Percentiles rank a stretch among this genome's conserved stretches.
These are phyloP conservation scores for Ceratopteris richardii DNA, from an alignment of 75 land plant genomes.

Conservation along the genomic window DNA sequence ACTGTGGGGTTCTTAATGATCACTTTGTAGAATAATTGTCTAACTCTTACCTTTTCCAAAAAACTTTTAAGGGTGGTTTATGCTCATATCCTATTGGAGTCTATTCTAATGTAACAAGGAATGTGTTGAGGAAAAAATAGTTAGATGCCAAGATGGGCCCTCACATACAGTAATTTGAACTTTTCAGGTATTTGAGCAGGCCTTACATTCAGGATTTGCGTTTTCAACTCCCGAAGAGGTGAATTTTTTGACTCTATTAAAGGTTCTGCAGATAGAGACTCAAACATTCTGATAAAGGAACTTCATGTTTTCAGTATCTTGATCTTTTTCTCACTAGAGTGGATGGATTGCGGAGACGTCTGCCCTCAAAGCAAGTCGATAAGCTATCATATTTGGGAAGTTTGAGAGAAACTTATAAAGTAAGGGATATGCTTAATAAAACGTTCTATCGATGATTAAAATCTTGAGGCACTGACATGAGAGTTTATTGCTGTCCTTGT, in stretches of 20 bases:
- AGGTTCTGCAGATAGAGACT: not conserved
- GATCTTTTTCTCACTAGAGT: constrained; percentile 76
- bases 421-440: constrained; percentile 30
- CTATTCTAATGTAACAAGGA: too few relatives aligned
- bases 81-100: too few relatives aligned
- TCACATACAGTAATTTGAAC: constrained; percentile 1
- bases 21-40: too few relatives aligned
- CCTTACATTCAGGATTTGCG: constrained; percentile 62
- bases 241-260: not conserved
- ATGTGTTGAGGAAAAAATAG: too few relatives aligned
- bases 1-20: too few relatives aligned
- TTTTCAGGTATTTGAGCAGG: constrained; percentile 81
- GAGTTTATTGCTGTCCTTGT: not conserved
- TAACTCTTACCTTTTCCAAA: too few relatives aligned
- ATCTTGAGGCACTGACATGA: too few relatives aligned
- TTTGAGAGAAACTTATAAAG: constrained; percentile 71
- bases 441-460: too few relatives aligned
- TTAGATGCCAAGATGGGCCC: too few relatives aligned
- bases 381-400: constrained; percentile 20
- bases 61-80: too few relatives aligned
- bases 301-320: constrained; percentile 77
- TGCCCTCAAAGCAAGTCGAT: constrained; percentile 13
- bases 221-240: constrained; percentile 78
- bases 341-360: constrained; percentile 74
- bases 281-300: too few relatives aligned